Evolutionary conservation across 306 rosid species (phyloP).

Genomic region (Lotus japonicus): DNA sequence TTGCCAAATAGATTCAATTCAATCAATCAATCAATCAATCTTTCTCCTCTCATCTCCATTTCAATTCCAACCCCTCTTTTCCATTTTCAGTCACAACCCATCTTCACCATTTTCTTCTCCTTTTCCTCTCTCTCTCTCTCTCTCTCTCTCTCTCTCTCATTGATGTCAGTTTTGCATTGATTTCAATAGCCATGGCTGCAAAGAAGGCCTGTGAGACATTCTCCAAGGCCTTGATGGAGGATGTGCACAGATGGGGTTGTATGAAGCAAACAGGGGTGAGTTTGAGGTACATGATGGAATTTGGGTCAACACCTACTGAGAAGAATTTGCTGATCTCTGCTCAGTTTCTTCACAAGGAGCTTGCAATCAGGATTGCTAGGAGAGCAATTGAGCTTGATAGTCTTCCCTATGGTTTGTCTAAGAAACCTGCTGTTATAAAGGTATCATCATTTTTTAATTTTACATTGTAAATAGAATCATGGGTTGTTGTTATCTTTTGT

Average conservation of each 20-base stretch:
- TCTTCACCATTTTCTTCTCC: no score
- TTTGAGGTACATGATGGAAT: slow-evolving; percentile 85
- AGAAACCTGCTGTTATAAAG: slow-evolving; percentile 71
- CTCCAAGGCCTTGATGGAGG: slow-evolving; percentile 59
- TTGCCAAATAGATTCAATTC: no score
- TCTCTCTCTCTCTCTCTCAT: neutral
- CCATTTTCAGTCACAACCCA: no score
- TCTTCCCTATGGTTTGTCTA: slow-evolving; percentile 76
- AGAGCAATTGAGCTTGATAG: slow-evolving; percentile 66
- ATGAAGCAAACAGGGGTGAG: slow-evolving; percentile 81
- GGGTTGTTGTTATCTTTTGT: neutral
- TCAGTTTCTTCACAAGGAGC: slow-evolving; percentile 82
- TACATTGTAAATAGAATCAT: no score
- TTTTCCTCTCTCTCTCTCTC: neutral
- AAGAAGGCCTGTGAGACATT: slow-evolving; percentile 56
- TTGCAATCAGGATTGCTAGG: slow-evolving; percentile 79
- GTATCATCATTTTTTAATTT: slow-evolving; percentile 6
- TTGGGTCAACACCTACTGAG: slow-evolving; percentile 50
- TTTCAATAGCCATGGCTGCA: slow-evolving; percentile 64
- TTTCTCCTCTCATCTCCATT: neutral
- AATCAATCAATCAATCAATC: no score
- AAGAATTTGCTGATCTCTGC: slow-evolving; percentile 63
- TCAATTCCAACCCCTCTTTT: no score
- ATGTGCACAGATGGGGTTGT: slow-evolving; percentile 77
- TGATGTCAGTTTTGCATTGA: slow-evolving; percentile 31